Evolutionary conservation across 257 asterid genomes (phyloP).

Genomic region (Jaltomata sinuosa): DNA sequence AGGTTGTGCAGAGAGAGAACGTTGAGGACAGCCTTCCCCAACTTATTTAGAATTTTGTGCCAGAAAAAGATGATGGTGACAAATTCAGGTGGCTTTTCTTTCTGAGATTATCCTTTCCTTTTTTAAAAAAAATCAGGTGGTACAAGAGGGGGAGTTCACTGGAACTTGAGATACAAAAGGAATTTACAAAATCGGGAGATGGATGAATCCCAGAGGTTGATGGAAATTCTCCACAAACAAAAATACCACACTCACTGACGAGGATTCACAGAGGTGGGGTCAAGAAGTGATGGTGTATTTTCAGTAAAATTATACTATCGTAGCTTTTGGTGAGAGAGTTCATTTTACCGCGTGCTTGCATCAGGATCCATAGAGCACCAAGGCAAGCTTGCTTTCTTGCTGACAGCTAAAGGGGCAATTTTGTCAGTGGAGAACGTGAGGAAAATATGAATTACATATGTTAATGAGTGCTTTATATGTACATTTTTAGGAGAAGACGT

Average conservation of each 20-base stretch:
- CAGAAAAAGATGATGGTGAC: not conserved
- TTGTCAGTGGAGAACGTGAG: not conserved
- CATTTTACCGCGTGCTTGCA: not conserved
- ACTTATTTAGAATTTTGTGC: not conserved
- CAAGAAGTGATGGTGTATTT: not conserved
- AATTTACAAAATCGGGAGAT: not conserved
- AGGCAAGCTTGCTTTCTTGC: not conserved
- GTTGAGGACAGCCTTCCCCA: not conserved
- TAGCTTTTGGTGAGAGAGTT: not conserved
- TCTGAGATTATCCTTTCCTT: not conserved
- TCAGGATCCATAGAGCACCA: not conserved
- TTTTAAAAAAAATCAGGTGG: not conserved
- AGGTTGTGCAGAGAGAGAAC: not conserved
- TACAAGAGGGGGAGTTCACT: not conserved
- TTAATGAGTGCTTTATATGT: not conserved
- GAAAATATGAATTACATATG: not conserved
- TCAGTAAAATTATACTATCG: not conserved
- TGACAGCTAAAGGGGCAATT: not conserved
- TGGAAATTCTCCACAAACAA: not conserved
- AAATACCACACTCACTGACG: not conserved
- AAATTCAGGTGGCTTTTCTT: not conserved
- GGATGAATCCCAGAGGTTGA: not conserved
- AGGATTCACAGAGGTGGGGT: not conserved
- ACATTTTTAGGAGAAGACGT: not conserved
- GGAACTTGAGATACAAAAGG: not conserved